Evolutionary conservation across 2,329 filamentous ascomycete genomes (phyloP), one percentile per base, ranked within the genome.

Genomic region (Didymella lethalis): DNA sequence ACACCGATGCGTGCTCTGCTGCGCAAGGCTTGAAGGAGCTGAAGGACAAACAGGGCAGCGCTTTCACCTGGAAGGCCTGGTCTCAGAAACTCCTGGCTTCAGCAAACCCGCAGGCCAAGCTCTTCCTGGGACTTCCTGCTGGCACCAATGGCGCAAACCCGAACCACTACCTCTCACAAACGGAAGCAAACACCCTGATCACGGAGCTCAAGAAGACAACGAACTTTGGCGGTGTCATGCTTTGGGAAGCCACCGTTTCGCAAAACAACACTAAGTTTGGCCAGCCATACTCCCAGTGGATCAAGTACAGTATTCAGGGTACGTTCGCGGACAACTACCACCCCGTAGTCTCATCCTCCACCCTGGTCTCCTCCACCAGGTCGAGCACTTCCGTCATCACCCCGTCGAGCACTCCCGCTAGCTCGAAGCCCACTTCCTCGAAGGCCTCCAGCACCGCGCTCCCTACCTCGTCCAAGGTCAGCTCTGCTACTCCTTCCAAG

Each of bases 171-270:
- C 70, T 87, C 16, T 71, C 68, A 1, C 81, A 82, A 0, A 57
- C 65, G 0, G 79, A 86, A 58, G 83, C 80, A 2, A 71, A 80
- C 52, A 65, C 68, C 2, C 63, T 87, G 51, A 72, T 86, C 25
- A 78, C 78, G 60, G 68, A 68, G 34, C 70, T 71, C 62, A 46
- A 62, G 43, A 43, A 31, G 16, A 68, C 75, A 23, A 55, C 75
- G 23, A 74, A 72, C 2, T 87, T 87, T 63, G 85, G 84, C 40
- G 86, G 86, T 74, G 77, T 86, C 40, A 87, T 87, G 85, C 70
- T 87, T 5, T 87, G 83, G 83, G 84, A 86, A 51, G 82, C 84
- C 5, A 84, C 82, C 1, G 77, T 77, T 11, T 80, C 80, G n/a
- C 71, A 78, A 12, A 74, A 75, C 51, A 85, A 85, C 66, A 54